Evolutionary conservation across 768 basidiomycete genomes (phyloP).

Genomic region (Suillus discolor): DNA sequence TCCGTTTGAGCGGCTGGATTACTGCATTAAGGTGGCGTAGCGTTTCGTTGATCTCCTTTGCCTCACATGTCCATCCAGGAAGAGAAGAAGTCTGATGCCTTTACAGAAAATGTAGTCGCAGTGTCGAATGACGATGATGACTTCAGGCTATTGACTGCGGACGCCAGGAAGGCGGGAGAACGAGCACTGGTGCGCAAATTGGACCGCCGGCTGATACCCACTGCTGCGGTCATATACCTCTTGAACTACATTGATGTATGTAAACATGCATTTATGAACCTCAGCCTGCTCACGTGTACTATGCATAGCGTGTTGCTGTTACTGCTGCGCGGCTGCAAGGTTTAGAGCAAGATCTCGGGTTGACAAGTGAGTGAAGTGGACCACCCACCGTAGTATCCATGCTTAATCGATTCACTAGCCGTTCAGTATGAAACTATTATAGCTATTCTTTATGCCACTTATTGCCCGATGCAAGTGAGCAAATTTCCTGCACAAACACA

Average conservation of each 20-base stretch:
- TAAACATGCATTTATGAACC: not conserved
- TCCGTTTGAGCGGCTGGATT: not conserved
- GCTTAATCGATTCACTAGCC: slow-evolving; percentile 32
- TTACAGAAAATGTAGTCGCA: slow-evolving; percentile 11
- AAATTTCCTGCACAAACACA: not conserved
- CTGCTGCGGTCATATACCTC: slow-evolving; percentile 23
- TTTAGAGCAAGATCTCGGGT: slow-evolving; percentile 38
- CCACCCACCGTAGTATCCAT: not conserved
- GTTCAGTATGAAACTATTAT: slow-evolving; percentile 55
- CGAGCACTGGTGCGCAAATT: slow-evolving; percentile 27
- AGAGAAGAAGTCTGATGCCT: slow-evolving; percentile 14
- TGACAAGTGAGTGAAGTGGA: slow-evolving; percentile 27
- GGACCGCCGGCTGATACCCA: slow-evolving; percentile 32
- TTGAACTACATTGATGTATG: slow-evolving; percentile 32
- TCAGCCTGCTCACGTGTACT: not conserved
- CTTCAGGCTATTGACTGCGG: slow-evolving; percentile 13
- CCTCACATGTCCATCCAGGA: slow-evolving; percentile 13
- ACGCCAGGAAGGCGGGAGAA: slow-evolving; percentile 21
- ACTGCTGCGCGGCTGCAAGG: slow-evolving; percentile 43
- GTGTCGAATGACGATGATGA: slow-evolving; percentile 9
- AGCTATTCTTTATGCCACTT: slow-evolving; percentile 58
- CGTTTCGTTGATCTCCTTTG: not conserved
- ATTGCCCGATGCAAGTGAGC: slow-evolving; percentile 50
- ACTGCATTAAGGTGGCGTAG: too few relatives aligned
- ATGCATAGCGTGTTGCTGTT: slow-evolving; percentile 38